phyloP scores from a whole-genome alignment of 2,329 filamentous ascomycete species.

The Alternaria sp. region DNA sequence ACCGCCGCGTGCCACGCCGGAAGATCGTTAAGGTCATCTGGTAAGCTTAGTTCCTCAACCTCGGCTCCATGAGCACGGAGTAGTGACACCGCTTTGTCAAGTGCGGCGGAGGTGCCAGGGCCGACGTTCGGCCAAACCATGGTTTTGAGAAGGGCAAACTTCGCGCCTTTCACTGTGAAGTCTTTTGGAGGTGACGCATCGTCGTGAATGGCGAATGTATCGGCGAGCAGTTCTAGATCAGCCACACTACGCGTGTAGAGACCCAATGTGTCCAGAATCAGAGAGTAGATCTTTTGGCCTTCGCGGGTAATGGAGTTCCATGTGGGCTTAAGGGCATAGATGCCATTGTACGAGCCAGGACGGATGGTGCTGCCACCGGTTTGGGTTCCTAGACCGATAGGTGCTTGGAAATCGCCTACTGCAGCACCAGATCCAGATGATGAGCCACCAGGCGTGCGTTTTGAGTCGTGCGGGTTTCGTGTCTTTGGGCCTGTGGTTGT shows the following conservation, averaged over 20 bases:
- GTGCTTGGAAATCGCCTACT: constrained; percentile 69
- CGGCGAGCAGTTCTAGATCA: constrained; percentile 64
- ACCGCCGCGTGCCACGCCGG: constrained; percentile 61
- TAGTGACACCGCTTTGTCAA: constrained; percentile 43
- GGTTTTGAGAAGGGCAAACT: constrained; percentile 61
- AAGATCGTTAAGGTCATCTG: constrained; percentile 44
- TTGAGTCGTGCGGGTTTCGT: constrained; percentile 62
- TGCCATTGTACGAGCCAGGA: constrained; percentile 69
- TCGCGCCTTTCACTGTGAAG: constrained; percentile 55
- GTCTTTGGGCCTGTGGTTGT: constrained; percentile 62
- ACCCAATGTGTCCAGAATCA: constrained; percentile 68
- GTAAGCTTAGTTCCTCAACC: constrained; percentile 64
- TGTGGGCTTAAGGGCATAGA: constrained; percentile 71
- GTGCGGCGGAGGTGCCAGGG: constrained; percentile 44
- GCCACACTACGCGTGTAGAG: constrained; percentile 64
- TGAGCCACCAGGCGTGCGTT: constrained; percentile 69
- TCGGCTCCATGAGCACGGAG: constrained; percentile 57
- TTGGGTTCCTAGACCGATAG: constrained; percentile 68
- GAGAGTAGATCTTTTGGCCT: constrained; percentile 65
- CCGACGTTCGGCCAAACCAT: constrained; percentile 57
- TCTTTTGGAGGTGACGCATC: constrained; percentile 48
- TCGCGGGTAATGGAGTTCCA: constrained; percentile 69
- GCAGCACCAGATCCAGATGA: constrained; percentile 71
- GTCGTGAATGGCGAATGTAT: constrained; percentile 62
- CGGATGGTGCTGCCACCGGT: constrained; percentile 70